Percentiles rank a stretch among this genome's conserved stretches.
phyloP scores from a whole-genome alignment of 2,329 filamentous ascomycete species.

The Verticillium nubilum region DNA sequence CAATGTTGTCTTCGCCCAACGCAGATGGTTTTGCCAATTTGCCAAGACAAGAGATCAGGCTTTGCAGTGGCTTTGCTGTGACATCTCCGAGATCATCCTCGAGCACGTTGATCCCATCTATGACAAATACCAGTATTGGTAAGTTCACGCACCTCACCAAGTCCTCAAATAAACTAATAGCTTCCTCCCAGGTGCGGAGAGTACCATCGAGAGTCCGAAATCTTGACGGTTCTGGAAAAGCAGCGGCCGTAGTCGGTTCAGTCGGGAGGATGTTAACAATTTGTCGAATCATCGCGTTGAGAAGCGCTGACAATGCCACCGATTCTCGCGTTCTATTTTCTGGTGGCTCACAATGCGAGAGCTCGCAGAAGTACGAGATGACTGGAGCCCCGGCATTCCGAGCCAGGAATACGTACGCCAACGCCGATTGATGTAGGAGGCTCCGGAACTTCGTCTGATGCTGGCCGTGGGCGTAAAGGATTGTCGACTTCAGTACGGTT shows the following conservation, averaged over 20 bases:
- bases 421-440: constrained; percentile 1
- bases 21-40: neutral
- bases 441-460: neutral
- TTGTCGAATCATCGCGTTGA: constrained; percentile 11
- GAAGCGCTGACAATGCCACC: constrained; percentile 6
- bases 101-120: constrained; percentile 2
- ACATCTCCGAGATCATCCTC: neutral
- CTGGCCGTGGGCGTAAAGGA: constrained; percentile 8
- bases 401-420: constrained; percentile 3
- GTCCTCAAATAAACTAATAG: neutral
- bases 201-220: constrained; percentile 1
- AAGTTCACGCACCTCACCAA: neutral
- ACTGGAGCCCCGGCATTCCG: constrained; percentile 5
- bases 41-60: neutral
- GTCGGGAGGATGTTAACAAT: constrained; percentile 8
- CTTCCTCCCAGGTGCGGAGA: constrained; percentile 2
- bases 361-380: constrained; percentile 10
- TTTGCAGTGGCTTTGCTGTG: neutral
- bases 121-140: constrained; percentile 1
- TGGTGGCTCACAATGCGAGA: constrained; percentile 3
- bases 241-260: neutral
- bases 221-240: neutral
- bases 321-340: constrained; percentile 7
- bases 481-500: constrained; percentile 5
- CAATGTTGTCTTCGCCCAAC: neutral